Base-by-base conservation (phyloP, 371 early-diverging fungal genomes). In the Batrachochytrium dendrobatidis region DNA sequence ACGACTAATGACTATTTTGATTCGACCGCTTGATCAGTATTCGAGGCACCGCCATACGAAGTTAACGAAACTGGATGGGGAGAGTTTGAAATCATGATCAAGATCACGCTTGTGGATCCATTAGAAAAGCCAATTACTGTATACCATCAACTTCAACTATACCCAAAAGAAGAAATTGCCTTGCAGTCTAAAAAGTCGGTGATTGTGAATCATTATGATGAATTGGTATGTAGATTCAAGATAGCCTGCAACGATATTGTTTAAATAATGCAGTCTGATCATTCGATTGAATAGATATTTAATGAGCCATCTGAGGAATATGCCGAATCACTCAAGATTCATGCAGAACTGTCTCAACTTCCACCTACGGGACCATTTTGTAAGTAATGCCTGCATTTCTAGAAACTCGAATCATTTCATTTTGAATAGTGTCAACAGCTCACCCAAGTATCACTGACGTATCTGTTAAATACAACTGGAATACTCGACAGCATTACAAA, bases 61-160 rank as follows among this genome's bases (percentile, higher is more conserved):
- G 82, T 96, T 17, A 77, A 79, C 46, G 97, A 98, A 69, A 92
- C 92, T 10, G 99, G 77, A 25, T 99, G 99, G 99, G 99, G 99
- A 64, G 98, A 99, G 75, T 99, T 99, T 68, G 96, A 94, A 49
- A 88, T 97, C 34, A 80, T 84, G 50, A 94, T 98, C 66, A 90
- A 90, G 70, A 83, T 99, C 32, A 81, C 83, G 61, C 90, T 94
- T 65, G 83, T 84, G 20, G 81, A 76, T 34, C 72, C 87, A n/a
- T 78, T 78, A 35, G 95, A 94, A 62, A 89, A 88, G 66, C 33
- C 88, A 17, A 80, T 92, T 20, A 76, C 81, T 24, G 70, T 95
- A 7, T 88, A 85, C 68, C 94, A 94, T 65, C 87, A 85, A 66
- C 77, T 96, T 55, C 72, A 71, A 54, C 62, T 79, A n/a, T 76